These are phyloP conservation scores for Typha latifolia DNA, from an alignment of 176 grass and related monocot genomes.

Conservation along the genomic window DNA sequence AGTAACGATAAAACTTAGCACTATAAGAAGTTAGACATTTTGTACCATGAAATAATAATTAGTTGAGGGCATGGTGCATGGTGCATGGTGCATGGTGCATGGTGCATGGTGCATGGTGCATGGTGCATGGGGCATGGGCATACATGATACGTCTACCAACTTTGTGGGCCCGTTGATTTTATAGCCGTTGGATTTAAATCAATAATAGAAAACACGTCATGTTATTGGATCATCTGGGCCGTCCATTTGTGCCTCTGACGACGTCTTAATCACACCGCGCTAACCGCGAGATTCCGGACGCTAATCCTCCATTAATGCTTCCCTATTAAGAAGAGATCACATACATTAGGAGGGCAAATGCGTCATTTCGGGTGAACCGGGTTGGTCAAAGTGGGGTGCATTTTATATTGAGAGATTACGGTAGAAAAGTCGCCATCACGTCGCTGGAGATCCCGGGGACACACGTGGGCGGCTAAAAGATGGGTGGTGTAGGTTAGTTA, in stretches of 20 bases:
- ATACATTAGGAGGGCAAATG: too few species aligned
- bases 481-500: neutral
- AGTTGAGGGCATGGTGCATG: neutral
- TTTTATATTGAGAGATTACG: neutral
- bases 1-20: too few species aligned
- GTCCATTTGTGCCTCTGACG: neutral
- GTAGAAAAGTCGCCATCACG: neutral
- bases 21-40: neutral
- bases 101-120: too few species aligned
- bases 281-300: neutral
- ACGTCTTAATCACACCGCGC: neutral
- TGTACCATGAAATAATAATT: neutral
- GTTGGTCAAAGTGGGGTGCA: neutral
- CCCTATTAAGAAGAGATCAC: too few species aligned
- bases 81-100: too few species aligned
- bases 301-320: neutral
- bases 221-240: neutral
- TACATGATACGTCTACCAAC: neutral
- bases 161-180: neutral
- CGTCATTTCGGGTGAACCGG: neutral
- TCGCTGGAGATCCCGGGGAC: too few species aligned
- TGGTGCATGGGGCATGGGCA: too few species aligned
- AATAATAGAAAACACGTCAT: neutral
- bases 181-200: neutral
- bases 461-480: neutral